Base-by-base conservation (phyloP, 2,329 filamentous ascomycete genomes). In the Lecanoromycetidae sp. region DNA sequence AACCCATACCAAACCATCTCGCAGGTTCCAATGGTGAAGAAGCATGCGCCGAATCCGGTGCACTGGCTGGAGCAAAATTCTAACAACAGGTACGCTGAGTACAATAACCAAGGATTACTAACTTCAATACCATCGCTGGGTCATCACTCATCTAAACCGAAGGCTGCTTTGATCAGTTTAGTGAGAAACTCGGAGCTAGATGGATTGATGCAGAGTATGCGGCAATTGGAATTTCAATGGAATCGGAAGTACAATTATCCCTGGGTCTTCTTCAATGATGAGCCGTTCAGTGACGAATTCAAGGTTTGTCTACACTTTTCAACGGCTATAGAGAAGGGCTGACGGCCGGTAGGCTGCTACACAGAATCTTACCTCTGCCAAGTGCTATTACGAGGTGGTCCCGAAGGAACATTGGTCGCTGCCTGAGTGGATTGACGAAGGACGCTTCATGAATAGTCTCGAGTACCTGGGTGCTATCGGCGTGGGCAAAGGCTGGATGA, bases 251-350 rank as follows among this genome's bases (percentile, higher is more conserved):
- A 61, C 37, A 48, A 57, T 13, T 63, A 63, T 51, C 61, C 61
- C 1, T 63, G 61, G 61, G 51, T 62, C 10, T 63, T 63, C 53
- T 63, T 63, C 58, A 63, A 58, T 42, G 61, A 63, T 45, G 57
- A 56, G 32, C 52, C 58, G 1, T 63, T 63, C 43, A 60, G 46
- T 20, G 57, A 60, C 15, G 57, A 60, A 27, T 63, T 63, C 55
- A 63, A 59, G 54, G 56, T 59, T 41, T 4, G 46, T 44, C 7
- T 30, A n/a, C 15, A 22, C 1, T 6, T 22, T 6, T 25, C 20
- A 19, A 9, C 26, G 1, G 19, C 33, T 26, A 20, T 9, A 19
- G 35, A 17, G 19, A 17, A 9, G 15, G 5, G 22, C 13, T 44
- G 12, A 38, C 7, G 15, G 5, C 17, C 6, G 7, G 13, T 41